Conservation (phyloP, 805 yeast genomes). For the Ogataea siamensis region DNA sequence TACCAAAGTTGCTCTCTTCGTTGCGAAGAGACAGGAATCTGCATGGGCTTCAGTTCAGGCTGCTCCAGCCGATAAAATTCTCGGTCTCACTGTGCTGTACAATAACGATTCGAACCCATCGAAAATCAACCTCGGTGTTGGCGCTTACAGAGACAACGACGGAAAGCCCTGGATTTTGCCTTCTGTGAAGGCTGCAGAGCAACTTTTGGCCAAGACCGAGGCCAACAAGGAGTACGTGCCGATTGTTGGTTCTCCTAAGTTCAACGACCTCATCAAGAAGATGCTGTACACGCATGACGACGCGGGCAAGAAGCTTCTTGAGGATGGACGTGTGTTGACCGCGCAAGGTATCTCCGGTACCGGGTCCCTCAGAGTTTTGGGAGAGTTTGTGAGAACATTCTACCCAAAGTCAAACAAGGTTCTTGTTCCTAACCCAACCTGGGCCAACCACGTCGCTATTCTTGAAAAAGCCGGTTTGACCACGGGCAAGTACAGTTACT, state of each 20-base stretch:
- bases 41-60: constrained; percentile 30
- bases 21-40: constrained; percentile 26
- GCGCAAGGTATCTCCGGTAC: constrained; percentile 94
- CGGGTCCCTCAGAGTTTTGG: constrained; percentile 86
- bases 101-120: constrained; percentile 58
- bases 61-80: constrained; percentile 86
- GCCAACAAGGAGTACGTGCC: constrained; percentile 84
- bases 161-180: constrained; percentile 92
- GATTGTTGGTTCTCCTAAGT: constrained; percentile 74
- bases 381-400: constrained; percentile 68
- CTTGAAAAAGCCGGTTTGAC: constrained; percentile 70
- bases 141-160: constrained; percentile 87
- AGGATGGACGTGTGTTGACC: constrained; percentile 67
- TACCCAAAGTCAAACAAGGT: constrained; percentile 49
- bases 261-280: constrained; percentile 62
- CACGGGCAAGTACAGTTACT: constrained; percentile 66
- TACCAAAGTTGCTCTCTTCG: constrained; percentile 6
- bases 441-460: constrained; percentile 91
- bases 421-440: constrained; percentile 82
- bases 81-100: constrained; percentile 76
- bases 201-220: constrained; percentile 42
- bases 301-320: constrained; percentile 53
- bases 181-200: constrained; percentile 66
- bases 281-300: constrained; percentile 69
- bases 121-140: constrained; percentile 69